Percentiles rank a stretch among this genome's conserved stretches.
These are phyloP conservation scores for Backusella liffmaniae DNA, from an alignment of 192 early-diverging fungal genomes.

Conservation along the genomic window DNA sequence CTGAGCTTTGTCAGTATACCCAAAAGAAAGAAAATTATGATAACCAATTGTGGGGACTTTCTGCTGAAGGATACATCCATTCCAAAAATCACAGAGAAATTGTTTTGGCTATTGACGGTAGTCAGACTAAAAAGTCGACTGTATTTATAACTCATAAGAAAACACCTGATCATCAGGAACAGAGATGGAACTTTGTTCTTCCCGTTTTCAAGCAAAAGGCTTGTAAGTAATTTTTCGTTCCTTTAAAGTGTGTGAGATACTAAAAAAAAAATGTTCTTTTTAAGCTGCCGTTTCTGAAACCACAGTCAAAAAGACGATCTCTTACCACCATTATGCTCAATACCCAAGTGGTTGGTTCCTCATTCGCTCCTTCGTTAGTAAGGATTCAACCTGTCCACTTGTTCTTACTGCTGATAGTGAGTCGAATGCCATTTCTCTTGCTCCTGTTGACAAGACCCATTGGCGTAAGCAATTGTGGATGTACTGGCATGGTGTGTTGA, in stretches of 20 bases:
- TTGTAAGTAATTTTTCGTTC: not conserved
- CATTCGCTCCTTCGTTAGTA: slow-evolving; percentile 19
- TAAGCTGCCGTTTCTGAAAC: slow-evolving; percentile 13
- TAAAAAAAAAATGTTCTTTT: not conserved
- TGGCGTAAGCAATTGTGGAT: slow-evolving; percentile 34
- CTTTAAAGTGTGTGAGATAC: too few relatives aligned
- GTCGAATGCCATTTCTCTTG: not conserved
- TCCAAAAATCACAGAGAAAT: slow-evolving; percentile 12
- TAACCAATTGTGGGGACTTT: slow-evolving; percentile 32
- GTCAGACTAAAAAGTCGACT: not conserved
- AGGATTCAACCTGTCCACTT: not conserved
- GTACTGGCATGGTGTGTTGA: slow-evolving; percentile 18
- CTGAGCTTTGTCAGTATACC: slow-evolving; percentile 26
- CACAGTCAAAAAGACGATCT: slow-evolving; percentile 19
- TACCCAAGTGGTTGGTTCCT: slow-evolving; percentile 35
- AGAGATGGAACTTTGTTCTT: slow-evolving; percentile 37
- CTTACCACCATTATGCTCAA: slow-evolving; percentile 24
- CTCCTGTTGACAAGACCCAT: not conserved
- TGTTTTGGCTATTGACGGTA: slow-evolving; percentile 20
- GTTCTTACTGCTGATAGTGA: slow-evolving; percentile 22
- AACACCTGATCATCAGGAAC: slow-evolving; percentile 11
- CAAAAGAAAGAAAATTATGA: slow-evolving; percentile 22
- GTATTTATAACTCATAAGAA: slow-evolving; percentile 5
- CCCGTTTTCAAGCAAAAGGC: slow-evolving; percentile 34
- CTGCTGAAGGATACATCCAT: slow-evolving; percentile 27